Evolutionary conservation across 108 stramenopile genomes (phyloP).

Genomic region (Fragilaria crotonensis): DNA sequence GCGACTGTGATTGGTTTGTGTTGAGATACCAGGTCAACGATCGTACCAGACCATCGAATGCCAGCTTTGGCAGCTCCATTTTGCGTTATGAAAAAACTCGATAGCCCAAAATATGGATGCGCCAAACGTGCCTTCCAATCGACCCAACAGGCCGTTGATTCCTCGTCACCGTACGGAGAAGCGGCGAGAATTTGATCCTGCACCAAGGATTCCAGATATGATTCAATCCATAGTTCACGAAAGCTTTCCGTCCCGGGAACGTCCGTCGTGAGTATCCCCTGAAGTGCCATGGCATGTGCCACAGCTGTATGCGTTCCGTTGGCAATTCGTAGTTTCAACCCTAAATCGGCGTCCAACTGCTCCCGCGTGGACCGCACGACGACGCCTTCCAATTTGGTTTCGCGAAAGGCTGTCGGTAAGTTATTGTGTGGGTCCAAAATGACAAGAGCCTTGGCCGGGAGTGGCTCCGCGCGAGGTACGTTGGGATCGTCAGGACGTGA

Average conservation of each 20-base stretch:
- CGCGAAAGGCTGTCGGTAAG: conserved; percentile 24
- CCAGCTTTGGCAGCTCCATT: conserved; percentile 88
- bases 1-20: conserved; percentile 29
- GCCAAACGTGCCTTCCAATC: conserved; percentile 78
- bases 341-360: conserved; percentile 65
- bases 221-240: too few species aligned
- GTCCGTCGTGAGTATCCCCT: conserved; percentile 36
- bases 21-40: conserved; percentile 40
- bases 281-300: conserved; percentile 74
- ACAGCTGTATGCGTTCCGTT: conserved; percentile 90
- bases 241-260: conserved; percentile 20
- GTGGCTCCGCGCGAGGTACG: conserved; percentile 74
- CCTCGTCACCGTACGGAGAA: conserved; percentile 8
- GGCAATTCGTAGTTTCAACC: conserved; percentile 81
- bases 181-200: conserved; percentile 58
- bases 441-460: conserved; percentile 79
- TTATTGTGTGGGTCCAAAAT: conserved; percentile 46
- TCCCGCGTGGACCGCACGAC: conserved; percentile 23
- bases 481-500: conserved; percentile 36
- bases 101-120: conserved; percentile 84
- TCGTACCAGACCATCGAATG: conserved; percentile 71
- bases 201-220: conserved; percentile 72
- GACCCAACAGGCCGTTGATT: conserved; percentile 41
- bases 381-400: conserved; percentile 14
- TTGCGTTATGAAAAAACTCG: conserved; percentile 87